Conservation (phyloP, 2,329 filamentous ascomycete genomes). For the Venturia asperata region DNA sequence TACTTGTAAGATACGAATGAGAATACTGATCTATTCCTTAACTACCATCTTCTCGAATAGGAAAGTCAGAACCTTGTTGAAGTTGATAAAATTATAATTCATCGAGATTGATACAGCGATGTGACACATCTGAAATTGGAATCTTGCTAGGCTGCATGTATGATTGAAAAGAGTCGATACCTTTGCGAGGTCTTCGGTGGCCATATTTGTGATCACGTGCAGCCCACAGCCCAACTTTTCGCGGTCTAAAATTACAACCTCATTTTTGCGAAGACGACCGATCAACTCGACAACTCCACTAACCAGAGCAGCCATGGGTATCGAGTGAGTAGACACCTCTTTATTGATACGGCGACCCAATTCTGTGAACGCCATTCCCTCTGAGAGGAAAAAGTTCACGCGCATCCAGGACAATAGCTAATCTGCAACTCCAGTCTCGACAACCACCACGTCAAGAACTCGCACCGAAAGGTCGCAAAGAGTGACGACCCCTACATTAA, state of each 20-base stretch:
- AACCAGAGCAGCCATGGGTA: constrained; percentile 17
- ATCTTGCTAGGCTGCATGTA: no score
- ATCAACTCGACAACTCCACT: constrained; percentile 14
- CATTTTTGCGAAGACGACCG: background rate
- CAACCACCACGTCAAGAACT: constrained; percentile 56
- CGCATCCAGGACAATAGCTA: background rate
- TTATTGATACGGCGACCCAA: no score
- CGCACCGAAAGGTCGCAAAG: constrained; percentile 90
- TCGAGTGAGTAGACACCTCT: constrained; percentile 17
- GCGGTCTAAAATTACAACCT: background rate
- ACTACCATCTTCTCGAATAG: background rate
- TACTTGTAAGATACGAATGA: background rate
- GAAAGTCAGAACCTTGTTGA: background rate
- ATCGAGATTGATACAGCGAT: no score
- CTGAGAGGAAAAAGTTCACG: background rate
- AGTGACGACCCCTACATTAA: constrained; percentile 97
- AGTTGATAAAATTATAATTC: no score
- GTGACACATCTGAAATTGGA: no score
- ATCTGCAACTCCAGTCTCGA: constrained; percentile 41
- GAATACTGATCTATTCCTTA: background rate
- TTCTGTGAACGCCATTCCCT: background rate
- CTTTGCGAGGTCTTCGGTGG: no score
- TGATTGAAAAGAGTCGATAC: background rate
- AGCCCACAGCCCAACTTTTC: background rate
- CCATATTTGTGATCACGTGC: background rate